phyloP scores from a whole-genome alignment of 106 monocot species.

The Dendrobium nobile region DNA sequence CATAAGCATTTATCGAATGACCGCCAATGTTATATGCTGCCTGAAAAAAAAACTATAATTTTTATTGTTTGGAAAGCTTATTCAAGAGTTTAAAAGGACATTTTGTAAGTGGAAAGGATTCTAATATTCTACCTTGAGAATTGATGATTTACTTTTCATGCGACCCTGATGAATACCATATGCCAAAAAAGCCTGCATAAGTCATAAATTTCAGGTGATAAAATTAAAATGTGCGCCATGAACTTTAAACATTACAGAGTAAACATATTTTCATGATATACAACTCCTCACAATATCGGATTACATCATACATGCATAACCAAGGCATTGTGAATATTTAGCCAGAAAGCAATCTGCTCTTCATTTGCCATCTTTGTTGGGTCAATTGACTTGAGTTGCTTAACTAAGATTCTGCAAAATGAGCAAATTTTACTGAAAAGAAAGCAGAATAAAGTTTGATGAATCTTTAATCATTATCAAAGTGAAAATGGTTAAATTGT shows the following conservation, averaged over 20 bases:
- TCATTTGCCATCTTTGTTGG: constrained; percentile 53
- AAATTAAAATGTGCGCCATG: neutral
- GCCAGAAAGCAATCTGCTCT: constrained; percentile 84
- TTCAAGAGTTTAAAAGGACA: neutral
- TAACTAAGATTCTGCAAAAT: constrained; percentile 44
- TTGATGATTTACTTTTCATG: constrained; percentile 44
- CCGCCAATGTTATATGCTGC: constrained; percentile 81
- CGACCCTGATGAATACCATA: constrained; percentile 51
- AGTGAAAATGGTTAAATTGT: neutral
- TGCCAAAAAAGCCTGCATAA: constrained; percentile 72
- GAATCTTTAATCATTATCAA: neutral
- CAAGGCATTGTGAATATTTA: constrained; percentile 88
- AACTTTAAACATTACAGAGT: neutral
- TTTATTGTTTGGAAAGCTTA: neutral
- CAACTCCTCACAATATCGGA: neutral
- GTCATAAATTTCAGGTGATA: neutral
- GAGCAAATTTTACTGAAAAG: neutral
- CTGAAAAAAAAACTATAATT: constrained; percentile 22
- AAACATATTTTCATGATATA: neutral
- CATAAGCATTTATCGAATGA: constrained; percentile 50
- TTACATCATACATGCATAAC: constrained; percentile 78
- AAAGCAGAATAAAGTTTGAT: neutral
- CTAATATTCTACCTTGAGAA: constrained; percentile 45
- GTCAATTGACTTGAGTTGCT: constrained; percentile 47
- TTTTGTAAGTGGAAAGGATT: neutral